Evolutionary conservation across 352 stramenopile species (phyloP).

Genomic region (Phytophthora nicotianae): DNA sequence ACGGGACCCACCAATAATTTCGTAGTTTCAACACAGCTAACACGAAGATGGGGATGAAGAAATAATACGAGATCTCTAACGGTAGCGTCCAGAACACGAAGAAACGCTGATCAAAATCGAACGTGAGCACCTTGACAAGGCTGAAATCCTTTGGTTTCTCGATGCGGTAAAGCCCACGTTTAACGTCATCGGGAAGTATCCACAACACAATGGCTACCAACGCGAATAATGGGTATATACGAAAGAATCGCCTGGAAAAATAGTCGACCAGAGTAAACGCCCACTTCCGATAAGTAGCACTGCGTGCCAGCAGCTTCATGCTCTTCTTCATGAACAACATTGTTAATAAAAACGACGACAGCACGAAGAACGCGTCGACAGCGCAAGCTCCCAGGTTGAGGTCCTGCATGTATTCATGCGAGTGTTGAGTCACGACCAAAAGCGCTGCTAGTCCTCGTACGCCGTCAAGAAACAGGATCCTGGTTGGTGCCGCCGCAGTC

Average conservation of each 20-base stretch:
- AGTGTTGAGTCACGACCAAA: slow-evolving; percentile 34
- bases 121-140: slow-evolving; percentile 40
- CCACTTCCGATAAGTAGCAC: slow-evolving; percentile 25
- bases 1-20: slow-evolving; percentile 25
- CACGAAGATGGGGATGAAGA: slow-evolving; percentile 38
- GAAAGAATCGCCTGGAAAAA: slow-evolving; percentile 42
- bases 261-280: slow-evolving; percentile 36
- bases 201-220: slow-evolving; percentile 33
- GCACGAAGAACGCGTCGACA: slow-evolving; percentile 50
- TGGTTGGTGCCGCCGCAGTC: slow-evolving; percentile 6
- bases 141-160: slow-evolving; percentile 30
- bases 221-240: slow-evolving; percentile 58
- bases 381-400: slow-evolving; percentile 31
- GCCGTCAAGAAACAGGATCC: slow-evolving; percentile 47
- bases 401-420: slow-evolving; percentile 30
- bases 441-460: slow-evolving; percentile 45
- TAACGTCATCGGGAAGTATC: slow-evolving; percentile 28
- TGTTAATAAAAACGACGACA: slow-evolving; percentile 49
- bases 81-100: slow-evolving; percentile 48
- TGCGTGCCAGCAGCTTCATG: slow-evolving; percentile 18
- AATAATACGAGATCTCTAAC: slow-evolving; percentile 37
- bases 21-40: slow-evolving; percentile 20
- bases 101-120: slow-evolving; percentile 32
- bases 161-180: slow-evolving; percentile 30
- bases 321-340: slow-evolving; percentile 44